phyloP scores from a whole-genome alignment of 2,329 filamentous ascomycete species.

The Cercospora nicotianae region DNA sequence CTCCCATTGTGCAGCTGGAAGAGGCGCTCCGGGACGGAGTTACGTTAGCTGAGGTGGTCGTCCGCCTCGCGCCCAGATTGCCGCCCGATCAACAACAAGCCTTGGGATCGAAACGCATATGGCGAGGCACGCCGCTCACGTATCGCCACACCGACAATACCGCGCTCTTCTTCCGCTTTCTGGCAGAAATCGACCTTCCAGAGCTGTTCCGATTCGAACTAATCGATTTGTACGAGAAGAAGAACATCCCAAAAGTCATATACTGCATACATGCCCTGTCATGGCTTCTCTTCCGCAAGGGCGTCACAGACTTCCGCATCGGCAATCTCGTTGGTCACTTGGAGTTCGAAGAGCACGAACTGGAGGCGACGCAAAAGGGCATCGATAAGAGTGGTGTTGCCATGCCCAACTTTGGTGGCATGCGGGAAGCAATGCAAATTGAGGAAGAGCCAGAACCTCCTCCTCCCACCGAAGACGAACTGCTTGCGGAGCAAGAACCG shows the following conservation, averaged over 20 bases:
- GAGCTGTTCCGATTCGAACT: constrained; percentile 96
- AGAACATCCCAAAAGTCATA: constrained; percentile 98
- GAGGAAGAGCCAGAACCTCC: constrained; percentile 75
- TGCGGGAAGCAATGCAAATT: constrained; percentile 92
- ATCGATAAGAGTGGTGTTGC: constrained; percentile 91
- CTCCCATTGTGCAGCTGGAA: constrained; percentile 89
- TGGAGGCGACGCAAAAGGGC: constrained; percentile 95
- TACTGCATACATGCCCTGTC: constrained; percentile 97
- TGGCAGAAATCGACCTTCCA: constrained; percentile 87
- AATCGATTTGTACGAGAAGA: constrained; percentile 98
- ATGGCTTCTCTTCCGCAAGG: constrained; percentile 94
- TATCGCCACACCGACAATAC: constrained; percentile 98
- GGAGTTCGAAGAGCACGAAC: constrained; percentile 95
- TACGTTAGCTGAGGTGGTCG: constrained; percentile 89
- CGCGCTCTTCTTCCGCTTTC: constrained; percentile 89
- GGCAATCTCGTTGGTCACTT: constrained; percentile 95
- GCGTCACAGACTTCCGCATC: constrained; percentile 92
- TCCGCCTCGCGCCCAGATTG: constrained; percentile 77
- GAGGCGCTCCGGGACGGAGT: constrained; percentile 91
- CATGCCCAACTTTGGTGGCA: constrained; percentile 97
- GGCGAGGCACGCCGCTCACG: constrained; percentile 79
- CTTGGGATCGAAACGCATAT: constrained; percentile 63
- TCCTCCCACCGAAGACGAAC: constrained; percentile 84
- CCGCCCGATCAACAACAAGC: constrained; percentile 49
- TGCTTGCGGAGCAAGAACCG: constrained; percentile 72